Evolutionary conservation across 192 early-diverging fungal species (phyloP).

Genomic region (Umbelopsis ramanniana): DNA sequence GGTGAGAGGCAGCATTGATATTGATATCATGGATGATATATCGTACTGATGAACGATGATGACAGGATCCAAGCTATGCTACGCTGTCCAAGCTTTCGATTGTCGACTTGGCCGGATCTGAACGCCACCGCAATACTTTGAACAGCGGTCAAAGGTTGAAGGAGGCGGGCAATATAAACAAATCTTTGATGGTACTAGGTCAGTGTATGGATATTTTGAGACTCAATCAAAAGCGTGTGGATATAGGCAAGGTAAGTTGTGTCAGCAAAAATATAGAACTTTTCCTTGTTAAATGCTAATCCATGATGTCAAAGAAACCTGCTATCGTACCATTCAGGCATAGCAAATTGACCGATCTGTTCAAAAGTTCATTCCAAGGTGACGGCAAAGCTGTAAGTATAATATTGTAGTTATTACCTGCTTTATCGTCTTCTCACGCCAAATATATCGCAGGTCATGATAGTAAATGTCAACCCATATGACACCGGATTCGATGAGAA

Average conservation of each 20-base stretch:
- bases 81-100: constrained; percentile 58
- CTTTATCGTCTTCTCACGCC: not conserved
- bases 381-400: constrained; percentile 56
- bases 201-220: constrained; percentile 72
- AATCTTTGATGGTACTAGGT: constrained; percentile 69
- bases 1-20: constrained; percentile 2
- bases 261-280: not conserved
- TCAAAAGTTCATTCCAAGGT: constrained; percentile 65
- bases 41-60: not conserved
- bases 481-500: constrained; percentile 60
- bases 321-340: constrained; percentile 65
- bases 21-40: not conserved
- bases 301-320: constrained; percentile 26
- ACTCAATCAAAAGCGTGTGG: constrained; percentile 48
- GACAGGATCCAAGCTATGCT: constrained; percentile 42
- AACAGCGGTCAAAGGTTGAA: constrained; percentile 57
- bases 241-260: constrained; percentile 43
- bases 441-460: constrained; percentile 44
- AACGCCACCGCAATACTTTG: constrained; percentile 60
- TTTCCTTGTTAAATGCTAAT: not conserved
- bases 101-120: constrained; percentile 74
- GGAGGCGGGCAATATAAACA: constrained; percentile 73
- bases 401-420: not conserved
- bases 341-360: constrained; percentile 70
- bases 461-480: constrained; percentile 66